Percentiles rank a stretch among this genome's conserved stretches.
Conservation (phyloP, 768 basidiomycete genomes). For the Roridomyces roridus region DNA sequence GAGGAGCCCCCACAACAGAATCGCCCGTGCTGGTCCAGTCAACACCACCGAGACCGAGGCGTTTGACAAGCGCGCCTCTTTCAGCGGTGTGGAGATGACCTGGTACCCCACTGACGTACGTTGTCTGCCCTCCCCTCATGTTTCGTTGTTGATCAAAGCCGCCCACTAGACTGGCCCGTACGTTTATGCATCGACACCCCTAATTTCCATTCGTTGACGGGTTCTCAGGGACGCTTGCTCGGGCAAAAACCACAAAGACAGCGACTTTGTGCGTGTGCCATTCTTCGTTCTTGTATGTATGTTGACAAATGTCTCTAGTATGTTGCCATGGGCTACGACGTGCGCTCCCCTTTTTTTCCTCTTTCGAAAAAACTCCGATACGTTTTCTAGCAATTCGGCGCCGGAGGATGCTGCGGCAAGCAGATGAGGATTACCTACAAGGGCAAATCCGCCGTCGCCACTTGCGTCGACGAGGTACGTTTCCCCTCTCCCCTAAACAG, state of each 20-base stretch:
- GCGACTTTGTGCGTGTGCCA: slow-evolving; percentile 10
- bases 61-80: background rate
- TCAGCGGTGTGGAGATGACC: slow-evolving; percentile 1
- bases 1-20: slow-evolving; percentile 1
- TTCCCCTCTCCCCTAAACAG: background rate
- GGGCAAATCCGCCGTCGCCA: slow-evolving; percentile 17
- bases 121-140: too few relatives aligned
- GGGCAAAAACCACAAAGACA: slow-evolving; percentile 18
- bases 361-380: too few relatives aligned
- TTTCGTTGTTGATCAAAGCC: too few relatives aligned
- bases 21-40: slow-evolving; percentile 3
- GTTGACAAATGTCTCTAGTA: background rate
- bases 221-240: slow-evolving; percentile 20
- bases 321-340: slow-evolving; percentile 22
- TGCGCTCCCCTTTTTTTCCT: too few relatives aligned
- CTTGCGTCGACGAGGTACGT: slow-evolving; percentile 22
- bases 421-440: slow-evolving; percentile 15
- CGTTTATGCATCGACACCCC: background rate
- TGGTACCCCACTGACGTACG: slow-evolving; percentile 21
- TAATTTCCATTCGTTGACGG: background rate
- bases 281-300: background rate
- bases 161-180: slow-evolving; percentile 21
- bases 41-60: background rate
- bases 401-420: slow-evolving; percentile 16
- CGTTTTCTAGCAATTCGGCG: slow-evolving; percentile 15